Evolutionary conservation across 768 basidiomycete genomes (phyloP).

Genomic region (Boletus barrowsii): DNA sequence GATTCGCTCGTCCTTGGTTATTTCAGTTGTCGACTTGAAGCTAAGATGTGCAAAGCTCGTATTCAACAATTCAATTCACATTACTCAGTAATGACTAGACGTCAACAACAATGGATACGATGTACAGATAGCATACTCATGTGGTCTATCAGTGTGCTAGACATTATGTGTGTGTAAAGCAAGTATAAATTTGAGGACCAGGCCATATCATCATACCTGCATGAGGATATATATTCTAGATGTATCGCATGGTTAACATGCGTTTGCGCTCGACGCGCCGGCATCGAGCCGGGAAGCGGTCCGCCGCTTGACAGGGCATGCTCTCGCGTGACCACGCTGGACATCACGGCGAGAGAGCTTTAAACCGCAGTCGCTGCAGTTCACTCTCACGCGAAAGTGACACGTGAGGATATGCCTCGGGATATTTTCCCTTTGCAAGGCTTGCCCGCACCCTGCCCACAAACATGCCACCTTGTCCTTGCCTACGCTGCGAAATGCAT

Average conservation of each 20-base stretch:
- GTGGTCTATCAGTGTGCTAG: too few relatives aligned
- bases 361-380: conserved; percentile 9
- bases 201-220: too few relatives aligned
- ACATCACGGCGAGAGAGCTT: conserved; percentile 23
- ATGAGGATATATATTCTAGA: too few relatives aligned
- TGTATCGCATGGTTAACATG: not conserved
- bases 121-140: too few relatives aligned
- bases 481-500: conserved; percentile 3
- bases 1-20: too few relatives aligned
- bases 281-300: not conserved
- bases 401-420: conserved; percentile 16
- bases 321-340: conserved; percentile 9
- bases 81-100: too few relatives aligned
- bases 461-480: conserved; percentile 3
- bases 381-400: conserved; percentile 13
- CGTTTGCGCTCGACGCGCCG: not conserved
- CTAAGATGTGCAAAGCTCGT: too few relatives aligned
- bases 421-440: conserved; percentile 16
- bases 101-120: too few relatives aligned
- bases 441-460: conserved; percentile 10
- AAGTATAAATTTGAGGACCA: too few relatives aligned
- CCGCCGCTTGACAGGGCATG: conserved; percentile 4
- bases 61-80: too few relatives aligned
- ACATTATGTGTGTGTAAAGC: too few relatives aligned
- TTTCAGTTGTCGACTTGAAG: too few relatives aligned